Evolutionary conservation across 495 filamentous ascomycete species (phyloP).

Genomic region (Aspergillus haitiensis): DNA sequence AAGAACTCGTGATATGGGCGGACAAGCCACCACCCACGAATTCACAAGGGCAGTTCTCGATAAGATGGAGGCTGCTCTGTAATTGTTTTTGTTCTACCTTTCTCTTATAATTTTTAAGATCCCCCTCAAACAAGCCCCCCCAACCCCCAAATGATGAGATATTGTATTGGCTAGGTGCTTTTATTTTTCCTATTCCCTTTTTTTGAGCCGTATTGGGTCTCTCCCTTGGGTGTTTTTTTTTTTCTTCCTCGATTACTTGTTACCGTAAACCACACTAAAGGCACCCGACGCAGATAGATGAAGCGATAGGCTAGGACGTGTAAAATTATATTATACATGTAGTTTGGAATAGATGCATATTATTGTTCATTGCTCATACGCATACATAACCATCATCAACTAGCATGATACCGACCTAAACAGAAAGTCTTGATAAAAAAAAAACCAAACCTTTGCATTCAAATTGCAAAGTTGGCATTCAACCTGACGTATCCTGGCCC

Average conservation of each 20-base stretch:
- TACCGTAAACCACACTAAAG: constrained; percentile 30
- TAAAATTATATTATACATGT: constrained; percentile 25
- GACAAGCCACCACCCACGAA: constrained; percentile 82
- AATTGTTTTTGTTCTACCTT: constrained; percentile 26
- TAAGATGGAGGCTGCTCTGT: constrained; percentile 77
- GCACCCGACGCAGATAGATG: constrained; percentile 34
- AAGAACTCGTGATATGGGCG: constrained; percentile 94
- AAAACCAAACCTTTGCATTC: too few species aligned
- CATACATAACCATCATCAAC: constrained; percentile 4
- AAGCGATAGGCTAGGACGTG: constrained; percentile 23
- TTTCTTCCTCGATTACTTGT: constrained; percentile 41
- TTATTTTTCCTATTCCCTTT: background rate
- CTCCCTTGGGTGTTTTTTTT: constrained; percentile 24
- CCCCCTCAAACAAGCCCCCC: too few species aligned
- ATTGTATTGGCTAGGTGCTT: constrained; percentile 18
- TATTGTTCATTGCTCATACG: constrained; percentile 3
- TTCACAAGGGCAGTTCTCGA: constrained; percentile 91
- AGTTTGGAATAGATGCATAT: constrained; percentile 19
- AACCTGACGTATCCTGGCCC: too few species aligned
- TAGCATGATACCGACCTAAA: background rate
- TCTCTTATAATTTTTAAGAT: constrained; percentile 22
- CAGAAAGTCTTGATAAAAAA: too few species aligned
- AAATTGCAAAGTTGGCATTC: too few species aligned
- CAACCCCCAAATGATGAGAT: constrained; percentile 27
- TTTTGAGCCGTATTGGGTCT: constrained; percentile 5